Conservation (phyloP, 2,329 filamentous ascomycete species). For the Colletotrichum trifolii region DNA sequence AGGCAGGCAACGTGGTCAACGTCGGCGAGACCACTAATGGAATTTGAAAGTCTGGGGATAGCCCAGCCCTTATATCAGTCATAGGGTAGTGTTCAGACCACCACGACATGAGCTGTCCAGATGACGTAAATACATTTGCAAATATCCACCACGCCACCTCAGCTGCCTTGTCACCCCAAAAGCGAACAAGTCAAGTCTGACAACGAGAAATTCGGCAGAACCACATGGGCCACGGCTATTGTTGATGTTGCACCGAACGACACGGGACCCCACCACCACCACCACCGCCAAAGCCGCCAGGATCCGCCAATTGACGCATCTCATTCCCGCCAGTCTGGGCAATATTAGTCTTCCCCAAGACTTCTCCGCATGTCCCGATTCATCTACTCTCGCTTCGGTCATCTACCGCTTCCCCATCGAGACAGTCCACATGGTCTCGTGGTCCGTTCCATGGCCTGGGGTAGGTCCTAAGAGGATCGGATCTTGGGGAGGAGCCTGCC, state of each 20-base stretch:
- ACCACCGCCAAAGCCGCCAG: not conserved
- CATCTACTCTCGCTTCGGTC: slow-evolving; percentile 17
- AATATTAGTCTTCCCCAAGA: not conserved
- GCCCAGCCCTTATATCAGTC: no score
- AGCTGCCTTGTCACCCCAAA: no score
- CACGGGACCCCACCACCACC: not conserved
- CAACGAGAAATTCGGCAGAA: not conserved
- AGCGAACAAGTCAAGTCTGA: not conserved
- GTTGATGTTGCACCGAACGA: slow-evolving; percentile 13
- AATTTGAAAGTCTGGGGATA: not conserved
- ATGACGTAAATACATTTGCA: no score
- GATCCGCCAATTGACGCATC: slow-evolving; percentile 28
- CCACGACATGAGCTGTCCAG: no score
- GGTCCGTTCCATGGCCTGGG: not conserved
- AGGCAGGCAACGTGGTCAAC: slow-evolving; percentile 36
- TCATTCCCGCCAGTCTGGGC: slow-evolving; percentile 19
- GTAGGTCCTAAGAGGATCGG: not conserved
- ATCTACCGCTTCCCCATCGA: slow-evolving; percentile 17
- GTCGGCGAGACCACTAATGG: slow-evolving; percentile 11
- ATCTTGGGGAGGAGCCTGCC: not conserved
- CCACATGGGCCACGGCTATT: not conserved
- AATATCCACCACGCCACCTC: no score
- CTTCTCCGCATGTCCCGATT: not conserved
- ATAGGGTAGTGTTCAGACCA: no score
- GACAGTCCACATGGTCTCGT: slow-evolving; percentile 16